phyloP scores from a whole-genome alignment of 495 filamentous ascomycete genomes.

The Annulohypoxylon stygium region DNA sequence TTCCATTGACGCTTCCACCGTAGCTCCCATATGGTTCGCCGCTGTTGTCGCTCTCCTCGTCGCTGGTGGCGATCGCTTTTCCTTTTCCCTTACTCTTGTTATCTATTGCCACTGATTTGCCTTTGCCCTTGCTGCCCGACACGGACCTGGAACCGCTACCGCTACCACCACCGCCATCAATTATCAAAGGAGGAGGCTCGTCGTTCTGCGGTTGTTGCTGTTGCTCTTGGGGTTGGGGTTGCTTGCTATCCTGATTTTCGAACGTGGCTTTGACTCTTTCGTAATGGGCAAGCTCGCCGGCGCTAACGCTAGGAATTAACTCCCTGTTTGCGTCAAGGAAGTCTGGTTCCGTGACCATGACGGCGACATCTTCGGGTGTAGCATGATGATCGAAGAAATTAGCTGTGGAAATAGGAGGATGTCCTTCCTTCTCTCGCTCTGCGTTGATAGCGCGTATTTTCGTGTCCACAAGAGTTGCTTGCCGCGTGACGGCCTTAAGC shows the following conservation, averaged over 20 bases:
- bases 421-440: conserved; percentile 52
- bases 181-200: conserved; percentile 30
- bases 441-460: conserved; percentile 78
- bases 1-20: conserved; percentile 46
- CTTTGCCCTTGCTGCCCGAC: conserved; percentile 67
- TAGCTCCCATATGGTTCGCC: conserved; percentile 31
- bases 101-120: conserved; percentile 52
- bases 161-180: conserved; percentile 31
- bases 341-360: conserved; percentile 89
- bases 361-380: conserved; percentile 81
- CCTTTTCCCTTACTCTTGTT: conserved; percentile 55
- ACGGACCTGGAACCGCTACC: conserved; percentile 40
- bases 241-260: conserved; percentile 64
- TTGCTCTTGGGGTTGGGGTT: conserved; percentile 54
- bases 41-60: conserved; percentile 60
- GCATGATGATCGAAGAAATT: conserved; percentile 96
- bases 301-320: conserved; percentile 92
- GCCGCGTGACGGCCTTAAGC: conserved; percentile 96
- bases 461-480: conserved; percentile 83
- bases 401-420: conserved; percentile 75
- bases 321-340: conserved; percentile 84
- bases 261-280: conserved; percentile 84
- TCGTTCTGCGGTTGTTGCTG: conserved; percentile 41
- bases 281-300: conserved; percentile 93
- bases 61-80: conserved; percentile 57